These are phyloP conservation scores for Apiospora rasikravindrae DNA, from an alignment of 2,329 filamentous ascomycete genomes.

Conservation along the genomic window DNA sequence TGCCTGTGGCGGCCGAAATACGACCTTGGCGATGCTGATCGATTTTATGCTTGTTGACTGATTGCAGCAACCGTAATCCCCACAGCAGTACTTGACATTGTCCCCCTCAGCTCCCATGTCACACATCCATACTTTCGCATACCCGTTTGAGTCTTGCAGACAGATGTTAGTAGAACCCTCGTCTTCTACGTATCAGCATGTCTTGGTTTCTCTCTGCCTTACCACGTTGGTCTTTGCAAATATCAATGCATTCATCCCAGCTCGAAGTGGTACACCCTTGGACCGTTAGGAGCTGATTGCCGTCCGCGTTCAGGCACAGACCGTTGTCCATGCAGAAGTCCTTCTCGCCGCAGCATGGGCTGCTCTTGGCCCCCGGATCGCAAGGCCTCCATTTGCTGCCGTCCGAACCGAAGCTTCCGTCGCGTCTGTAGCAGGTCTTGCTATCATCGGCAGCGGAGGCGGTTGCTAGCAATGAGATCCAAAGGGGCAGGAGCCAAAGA, in stretches of 20 bases:
- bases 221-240: not conserved
- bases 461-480: too few relatives aligned
- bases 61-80: not conserved
- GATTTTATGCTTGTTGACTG: not conserved
- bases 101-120: not conserved
- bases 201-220: not conserved
- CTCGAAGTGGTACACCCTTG: not conserved
- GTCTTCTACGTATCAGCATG: not conserved
- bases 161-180: not conserved
- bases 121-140: not conserved
- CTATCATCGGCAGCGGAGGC: too few relatives aligned
- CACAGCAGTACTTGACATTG: not conserved
- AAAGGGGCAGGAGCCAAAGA: too few relatives aligned
- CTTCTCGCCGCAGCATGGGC: not conserved
- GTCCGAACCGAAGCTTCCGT: not conserved
- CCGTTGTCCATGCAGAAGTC: not conserved
- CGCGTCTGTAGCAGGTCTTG: not conserved
- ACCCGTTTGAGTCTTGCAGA: not conserved
- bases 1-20: not conserved
- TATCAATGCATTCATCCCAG: not conserved
- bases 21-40: not conserved
- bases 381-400: not conserved
- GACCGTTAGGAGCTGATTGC: not conserved
- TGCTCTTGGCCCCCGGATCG: not conserved
- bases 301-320: not conserved